Evolutionary conservation across 2,329 filamentous ascomycete species (phyloP).

Genomic region (Epichloe glyceriae): DNA sequence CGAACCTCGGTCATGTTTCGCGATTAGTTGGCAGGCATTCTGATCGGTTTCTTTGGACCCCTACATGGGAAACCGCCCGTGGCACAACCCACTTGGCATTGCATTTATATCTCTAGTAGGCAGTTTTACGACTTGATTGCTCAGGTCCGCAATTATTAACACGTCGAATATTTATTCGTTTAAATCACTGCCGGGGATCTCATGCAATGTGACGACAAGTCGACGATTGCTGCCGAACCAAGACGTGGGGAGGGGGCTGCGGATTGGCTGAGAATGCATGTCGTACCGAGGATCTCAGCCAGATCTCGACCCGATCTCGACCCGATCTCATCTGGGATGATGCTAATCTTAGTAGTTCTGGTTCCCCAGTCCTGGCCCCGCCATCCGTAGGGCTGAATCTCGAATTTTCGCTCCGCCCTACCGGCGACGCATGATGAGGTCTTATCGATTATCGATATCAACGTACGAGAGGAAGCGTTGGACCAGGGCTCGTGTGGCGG

Average conservation of each 20-base stretch:
- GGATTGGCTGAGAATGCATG: not conserved
- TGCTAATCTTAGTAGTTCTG: not conserved
- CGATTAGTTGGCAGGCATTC: not conserved
- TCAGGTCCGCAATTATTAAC: no score
- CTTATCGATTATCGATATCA: not conserved
- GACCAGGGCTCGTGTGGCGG: no score
- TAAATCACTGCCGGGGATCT: not conserved
- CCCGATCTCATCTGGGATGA: not conserved
- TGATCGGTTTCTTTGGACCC: not conserved
- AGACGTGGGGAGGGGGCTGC: not conserved
- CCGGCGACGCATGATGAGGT: not conserved
- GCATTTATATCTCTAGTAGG: not conserved
- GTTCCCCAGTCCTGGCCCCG: not conserved
- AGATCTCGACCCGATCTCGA: not conserved
- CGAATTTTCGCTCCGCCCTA: not conserved
- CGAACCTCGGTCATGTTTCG: not conserved
- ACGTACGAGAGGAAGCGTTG: no score
- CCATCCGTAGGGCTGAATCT: not conserved
- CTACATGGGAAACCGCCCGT: constrained; percentile 3
- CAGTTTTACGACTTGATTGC: not conserved
- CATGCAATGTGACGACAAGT: not conserved
- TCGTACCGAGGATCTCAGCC: not conserved
- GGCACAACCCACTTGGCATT: constrained; percentile 4
- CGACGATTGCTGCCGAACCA: not conserved
- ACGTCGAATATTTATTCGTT: no score